Evolutionary conservation across 768 basidiomycete genomes (phyloP), one percentile per base, ranked within the genome.

Genomic region (Lactifluus echinatus): DNA sequence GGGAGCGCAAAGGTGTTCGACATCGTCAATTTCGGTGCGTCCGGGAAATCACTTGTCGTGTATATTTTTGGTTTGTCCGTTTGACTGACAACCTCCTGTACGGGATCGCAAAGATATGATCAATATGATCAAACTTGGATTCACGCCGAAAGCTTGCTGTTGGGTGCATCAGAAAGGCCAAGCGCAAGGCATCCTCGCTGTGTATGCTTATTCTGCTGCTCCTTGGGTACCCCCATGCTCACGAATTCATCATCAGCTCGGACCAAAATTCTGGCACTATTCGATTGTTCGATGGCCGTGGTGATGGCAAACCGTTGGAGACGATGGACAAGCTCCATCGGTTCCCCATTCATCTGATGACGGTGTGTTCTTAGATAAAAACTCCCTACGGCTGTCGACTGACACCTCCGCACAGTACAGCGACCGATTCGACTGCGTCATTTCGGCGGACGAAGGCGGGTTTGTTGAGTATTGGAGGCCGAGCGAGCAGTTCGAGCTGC

Each of bases 391-490:
- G 14, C 21, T 8, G 19, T 23, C 8, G 21, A 19, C 48, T 48
- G 43, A 36, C 23, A 26, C 60, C 7, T 34, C 42, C 26, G 37
- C 26, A 53, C 15, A 98, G 93, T 99, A 93, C 74, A 91, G 89
- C 56, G 85, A 94, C 64, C 79, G 79, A 61, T 93, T 88, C 67
- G 87, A 96, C 68, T 87, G 85, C 10, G 93, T 98, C 17, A 79
- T 99, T 26, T 96, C 94, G 14, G 91, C 92, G 2, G 96, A 99
- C 64, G 89, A 96, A 70, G 83, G 81, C 11, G 96, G 96, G 0
- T 96, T 98, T 66, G 73, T 99, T 29, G 96, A 99, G 70, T 96
- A 94, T 69, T 99, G 96, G 96, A 82, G 84, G 66, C 94, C 95
- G 0, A 71, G 69, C 8, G 94, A 97, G 67, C 91, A 93, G 2